Percentiles rank a stretch among this genome's conserved stretches.
Conservation (phyloP, 2,329 filamentous ascomycete genomes). For the Allantophomopsis cytisporea region DNA sequence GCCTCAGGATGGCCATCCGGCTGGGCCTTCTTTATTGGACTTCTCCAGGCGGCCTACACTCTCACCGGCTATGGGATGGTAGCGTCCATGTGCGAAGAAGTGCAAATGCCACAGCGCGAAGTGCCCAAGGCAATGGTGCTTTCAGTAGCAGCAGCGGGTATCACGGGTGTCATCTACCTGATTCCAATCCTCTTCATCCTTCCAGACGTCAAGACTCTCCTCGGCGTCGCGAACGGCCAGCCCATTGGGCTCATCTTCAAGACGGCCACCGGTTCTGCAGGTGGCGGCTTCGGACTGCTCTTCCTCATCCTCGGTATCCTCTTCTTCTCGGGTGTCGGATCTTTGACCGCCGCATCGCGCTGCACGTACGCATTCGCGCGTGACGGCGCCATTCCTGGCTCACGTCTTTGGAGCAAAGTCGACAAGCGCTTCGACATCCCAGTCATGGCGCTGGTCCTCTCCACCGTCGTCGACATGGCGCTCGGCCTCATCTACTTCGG, state of each 20-base stretch:
- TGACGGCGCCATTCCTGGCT: slow-evolving; percentile 62
- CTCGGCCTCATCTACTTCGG: slow-evolving; percentile 72
- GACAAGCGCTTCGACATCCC: slow-evolving; percentile 55
- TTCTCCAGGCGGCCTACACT: slow-evolving; percentile 41
- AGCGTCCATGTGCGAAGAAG: slow-evolving; percentile 59
- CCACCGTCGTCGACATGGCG: slow-evolving; percentile 53
- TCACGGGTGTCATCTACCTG: slow-evolving; percentile 54
- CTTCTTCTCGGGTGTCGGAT: slow-evolving; percentile 63
- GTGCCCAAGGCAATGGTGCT: slow-evolving; percentile 60
- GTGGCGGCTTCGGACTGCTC: slow-evolving; percentile 61
- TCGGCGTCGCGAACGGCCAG: slow-evolving; percentile 55
- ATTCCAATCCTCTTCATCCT: slow-evolving; percentile 67
- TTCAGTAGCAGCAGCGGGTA: slow-evolving; percentile 50
- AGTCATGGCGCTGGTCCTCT: slow-evolving; percentile 54
- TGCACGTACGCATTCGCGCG: slow-evolving; percentile 68
- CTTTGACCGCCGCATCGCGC: slow-evolving; percentile 59
- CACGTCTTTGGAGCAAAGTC: slow-evolving; percentile 51
- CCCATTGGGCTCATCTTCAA: slow-evolving; percentile 69
- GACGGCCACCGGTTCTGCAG: slow-evolving; percentile 57
- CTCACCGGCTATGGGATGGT: slow-evolving; percentile 47
- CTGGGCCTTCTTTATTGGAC: slow-evolving; percentile 61
- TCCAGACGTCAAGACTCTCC: slow-evolving; percentile 49
- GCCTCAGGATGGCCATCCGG: slow-evolving; percentile 51
- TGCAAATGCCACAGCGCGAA: slow-evolving; percentile 53
- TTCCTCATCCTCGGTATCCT: slow-evolving; percentile 67